Conservation (phyloP, 164 flowering plant genomes). For the Stephania japonica region DNA sequence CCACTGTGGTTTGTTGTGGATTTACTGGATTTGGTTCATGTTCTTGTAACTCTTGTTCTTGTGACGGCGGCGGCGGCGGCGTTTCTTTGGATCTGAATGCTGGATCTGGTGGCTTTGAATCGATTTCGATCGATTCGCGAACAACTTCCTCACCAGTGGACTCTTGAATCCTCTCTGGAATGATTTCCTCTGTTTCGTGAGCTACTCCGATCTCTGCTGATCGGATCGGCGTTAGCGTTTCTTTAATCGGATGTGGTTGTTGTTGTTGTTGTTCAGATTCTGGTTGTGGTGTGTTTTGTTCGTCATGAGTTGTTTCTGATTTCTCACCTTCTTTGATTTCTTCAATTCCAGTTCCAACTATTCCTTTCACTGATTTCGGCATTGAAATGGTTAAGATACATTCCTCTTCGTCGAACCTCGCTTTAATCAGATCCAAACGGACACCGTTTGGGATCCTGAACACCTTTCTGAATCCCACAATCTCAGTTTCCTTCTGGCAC, state of each 20-base stretch:
- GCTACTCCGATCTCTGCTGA: background rate
- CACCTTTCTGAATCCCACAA: slow-evolving; percentile 40
- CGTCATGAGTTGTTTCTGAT: slow-evolving; percentile 2
- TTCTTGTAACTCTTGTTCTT: background rate
- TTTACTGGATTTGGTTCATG: background rate
- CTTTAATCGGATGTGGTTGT: background rate
- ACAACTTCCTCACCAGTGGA: background rate
- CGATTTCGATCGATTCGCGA: background rate
- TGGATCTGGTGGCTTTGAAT: slow-evolving; percentile 2
- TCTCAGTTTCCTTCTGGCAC: slow-evolving; percentile 33
- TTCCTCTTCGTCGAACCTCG: slow-evolving; percentile 43
- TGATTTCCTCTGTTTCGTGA: background rate
- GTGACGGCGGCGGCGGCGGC: background rate
- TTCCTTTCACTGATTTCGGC: slow-evolving; percentile 51
- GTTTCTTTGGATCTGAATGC: background rate
- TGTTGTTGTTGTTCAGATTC: background rate
- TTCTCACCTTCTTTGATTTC: slow-evolving; percentile 35
- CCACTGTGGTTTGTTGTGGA: background rate
- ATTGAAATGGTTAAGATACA: slow-evolving; percentile 38
- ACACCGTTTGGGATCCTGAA: slow-evolving; percentile 61
- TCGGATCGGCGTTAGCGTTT: background rate
- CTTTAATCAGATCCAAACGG: slow-evolving; percentile 44
- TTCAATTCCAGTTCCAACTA: slow-evolving; percentile 35
- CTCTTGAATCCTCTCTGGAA: background rate
- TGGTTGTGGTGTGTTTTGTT: background rate